Base-by-base conservation (phyloP, 2,329 filamentous ascomycete genomes). In the Plenodomus biglobosus region DNA sequence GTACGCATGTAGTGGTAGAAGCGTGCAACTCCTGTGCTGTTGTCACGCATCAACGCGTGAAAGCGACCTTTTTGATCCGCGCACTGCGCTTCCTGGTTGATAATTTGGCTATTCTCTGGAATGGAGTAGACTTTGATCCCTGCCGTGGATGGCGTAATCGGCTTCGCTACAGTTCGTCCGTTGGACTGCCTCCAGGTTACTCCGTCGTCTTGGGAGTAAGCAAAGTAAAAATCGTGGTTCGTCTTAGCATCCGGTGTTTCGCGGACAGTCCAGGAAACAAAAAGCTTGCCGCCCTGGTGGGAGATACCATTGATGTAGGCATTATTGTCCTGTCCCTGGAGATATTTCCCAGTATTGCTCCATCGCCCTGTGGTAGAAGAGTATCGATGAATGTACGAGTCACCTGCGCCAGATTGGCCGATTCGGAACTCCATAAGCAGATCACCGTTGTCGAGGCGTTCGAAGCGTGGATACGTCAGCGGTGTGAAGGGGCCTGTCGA, bases 251-350 rank as follows among this genome's bases (percentile, higher is more conserved):
- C 64, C 5, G 79, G 75, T 40, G 79, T 80, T 16, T 73, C 76
- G 15, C 78, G 75, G 50, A 78, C 79, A 0, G 79, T 79, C 77
- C 78, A 80, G 1, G 76, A 78, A 17, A 73, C 70, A 58, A 75
- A 73, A 1, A 80, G 67, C 11, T 64, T 66, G 1, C 53, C 57
- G 24, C 55, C 53, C 21, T 66, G 61, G 24, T 65, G 68, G 50
- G 73, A 74, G 38, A 80, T 65, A 8, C 78, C 78, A 61, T 81
- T 77, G 58, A 80, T 73, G 60, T 80, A 81, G 1, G 78, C 77
- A 60, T 78, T 80, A 62, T 76, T 79, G 36, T 69, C 62, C 19
- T 75, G 59, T 22, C 78, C 78, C 17, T 73, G 73, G 7, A 77
- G 62, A 44, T 75, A 74, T n/a, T 69, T 71, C 10, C 74, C 74